These are phyloP conservation scores for Tetrapisispora pingtungensis DNA, from an alignment of 805 yeast species.

Conservation along the genomic window DNA sequence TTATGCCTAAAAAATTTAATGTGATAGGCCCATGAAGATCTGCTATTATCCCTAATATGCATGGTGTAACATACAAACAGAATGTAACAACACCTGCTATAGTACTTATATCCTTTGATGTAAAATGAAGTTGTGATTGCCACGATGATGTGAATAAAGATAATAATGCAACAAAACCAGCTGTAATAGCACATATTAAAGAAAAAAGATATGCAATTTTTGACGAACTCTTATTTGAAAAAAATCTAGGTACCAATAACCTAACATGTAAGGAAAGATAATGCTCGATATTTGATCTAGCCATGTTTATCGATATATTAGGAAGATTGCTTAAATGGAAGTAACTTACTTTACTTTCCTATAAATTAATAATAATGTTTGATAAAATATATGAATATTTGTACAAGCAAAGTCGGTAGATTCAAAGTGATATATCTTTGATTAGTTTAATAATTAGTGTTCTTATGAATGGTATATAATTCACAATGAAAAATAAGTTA, in stretches of 20 bases:
- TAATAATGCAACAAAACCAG: constrained; percentile 77
- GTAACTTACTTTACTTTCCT: no score
- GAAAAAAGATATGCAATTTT: constrained; percentile 47
- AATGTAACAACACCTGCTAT: constrained; percentile 64
- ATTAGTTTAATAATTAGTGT: no score
- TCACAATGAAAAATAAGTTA: no score
- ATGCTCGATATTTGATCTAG: constrained; percentile 22
- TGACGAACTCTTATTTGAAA: constrained; percentile 35
- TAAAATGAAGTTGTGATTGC: constrained; percentile 45
- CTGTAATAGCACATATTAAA: constrained; percentile 54
- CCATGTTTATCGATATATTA: constrained; percentile 7
- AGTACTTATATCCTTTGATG: constrained; percentile 59
- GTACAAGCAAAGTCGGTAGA: no score
- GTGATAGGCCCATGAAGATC: constrained; percentile 80
- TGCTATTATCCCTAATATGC: constrained; percentile 69
- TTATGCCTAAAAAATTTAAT: constrained; percentile 49
- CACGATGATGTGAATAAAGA: constrained; percentile 70
- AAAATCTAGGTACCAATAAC: constrained; percentile 31
- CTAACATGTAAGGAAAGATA: constrained; percentile 39
- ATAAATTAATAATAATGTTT: no score
- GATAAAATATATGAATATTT: no score
- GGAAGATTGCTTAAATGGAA: not conserved
- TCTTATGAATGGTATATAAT: no score
- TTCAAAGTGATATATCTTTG: no score
- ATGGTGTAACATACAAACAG: constrained; percentile 80